Evolutionary conservation across 768 basidiomycete genomes (phyloP), one percentile per base, ranked within the genome.

Genomic region (Chalciporus pseudorubinellus): DNA sequence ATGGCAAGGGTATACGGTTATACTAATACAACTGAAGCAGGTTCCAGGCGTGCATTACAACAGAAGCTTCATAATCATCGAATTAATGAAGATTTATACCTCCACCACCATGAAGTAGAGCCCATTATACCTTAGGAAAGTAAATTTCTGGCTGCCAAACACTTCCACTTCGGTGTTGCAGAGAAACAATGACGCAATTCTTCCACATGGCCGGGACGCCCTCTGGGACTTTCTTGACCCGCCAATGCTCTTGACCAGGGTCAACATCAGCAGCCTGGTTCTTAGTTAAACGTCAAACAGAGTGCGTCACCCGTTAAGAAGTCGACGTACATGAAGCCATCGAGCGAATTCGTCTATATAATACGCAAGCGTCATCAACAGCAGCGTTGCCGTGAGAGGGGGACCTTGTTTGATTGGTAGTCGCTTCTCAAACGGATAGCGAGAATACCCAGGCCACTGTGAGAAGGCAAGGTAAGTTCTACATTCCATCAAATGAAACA

Each of bases 401-500:
- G 39, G 54, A n/a, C 65, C 67, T 19, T 61, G 60, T 26, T 69
- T 66, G 18, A 73, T 70, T 19, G 58, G 56, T 45, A 77, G 54
- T 6, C 74, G 72, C 55, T 71, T 74, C 58, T 73, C 67, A 26
- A 69, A 64, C 0, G 72, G 67, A 42, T 69, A 58, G n/a, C 53
- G 44, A 19, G 65, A 64, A 61, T 79, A 79, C 1, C 79, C 78
- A 6, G 79, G 77, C 79, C 78, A 80, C 78, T 79, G 50, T 43
- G 14, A 20, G 14, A 19, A 6, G 4, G 7, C 11, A 6, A 16
- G 34, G 51, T 56, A 29, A 57, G 58, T 29, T 24, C 19, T 4
- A 40, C 22, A 4, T 28, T 6, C 20, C 7, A 11, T 42, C 5
- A n/a, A 33, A 20, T 42, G 16, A 36, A 13, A 46, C 1, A 16